Conservation (phyloP, 2,329 filamentous ascomycete genomes). For the Pleurostoma richardsiae region DNA sequence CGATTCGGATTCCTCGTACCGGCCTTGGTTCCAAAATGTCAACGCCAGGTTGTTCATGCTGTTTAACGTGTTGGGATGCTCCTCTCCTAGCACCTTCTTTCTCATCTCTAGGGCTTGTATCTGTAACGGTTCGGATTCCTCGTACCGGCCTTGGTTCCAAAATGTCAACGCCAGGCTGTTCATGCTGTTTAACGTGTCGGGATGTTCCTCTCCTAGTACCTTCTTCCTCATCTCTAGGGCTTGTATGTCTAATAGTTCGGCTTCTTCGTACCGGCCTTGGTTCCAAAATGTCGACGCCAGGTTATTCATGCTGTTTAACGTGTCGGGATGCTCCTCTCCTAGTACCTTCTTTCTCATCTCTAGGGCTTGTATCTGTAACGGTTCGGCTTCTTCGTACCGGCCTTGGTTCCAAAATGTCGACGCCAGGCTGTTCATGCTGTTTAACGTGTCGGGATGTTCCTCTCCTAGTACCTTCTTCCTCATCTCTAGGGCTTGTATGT, state of each 20-base stretch:
- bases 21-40: too few species aligned
- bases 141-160: background rate
- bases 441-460: conserved; percentile 5
- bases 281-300: conserved; percentile 3
- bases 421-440: conserved; percentile 9
- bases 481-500: background rate
- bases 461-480: conserved; percentile 4
- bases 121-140: too few species aligned
- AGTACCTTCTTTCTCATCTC: conserved; percentile 7
- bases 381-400: conserved; percentile 9
- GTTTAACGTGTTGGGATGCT: too few species aligned
- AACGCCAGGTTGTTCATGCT: too few species aligned
- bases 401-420: conserved; percentile 3
- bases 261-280: conserved; percentile 2
- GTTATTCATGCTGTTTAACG: conserved; percentile 9
- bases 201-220: background rate
- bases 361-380: conserved; percentile 1
- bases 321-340: conserved; percentile 8
- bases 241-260: background rate
- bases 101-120: too few species aligned
- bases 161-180: background rate
- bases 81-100: too few species aligned
- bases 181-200: background rate
- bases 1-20: too few species aligned
- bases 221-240: background rate